Evolutionary conservation across 805 yeast species (phyloP), one percentile per base, ranked within the genome.

Genomic region (Priceomyces haplophilus): DNA sequence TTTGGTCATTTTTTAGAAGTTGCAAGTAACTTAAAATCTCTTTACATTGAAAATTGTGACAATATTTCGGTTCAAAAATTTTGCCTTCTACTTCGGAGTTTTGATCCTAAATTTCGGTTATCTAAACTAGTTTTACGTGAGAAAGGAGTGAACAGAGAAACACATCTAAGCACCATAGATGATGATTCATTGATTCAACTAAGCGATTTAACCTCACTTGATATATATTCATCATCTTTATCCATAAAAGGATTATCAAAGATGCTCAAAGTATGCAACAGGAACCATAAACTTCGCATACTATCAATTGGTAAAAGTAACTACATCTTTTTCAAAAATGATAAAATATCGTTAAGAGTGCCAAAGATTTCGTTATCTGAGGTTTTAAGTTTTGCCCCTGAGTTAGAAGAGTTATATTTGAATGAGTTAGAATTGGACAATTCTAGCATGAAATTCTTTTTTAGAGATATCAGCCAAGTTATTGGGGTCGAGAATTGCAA

Each of bases 171-270:
- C 23, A 68, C 66, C 35, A 54, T 67, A 35, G 36, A 41, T 7
- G 35, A 48, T 0, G 37, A 38, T 3, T 65, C 62, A 34, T 50
- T 67, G 11, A 47, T 43, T 1, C 62, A 59, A 37, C 43, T 69
- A 7, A 37, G 47, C 15, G 33, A 40, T 3, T 45, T 70, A n/a
- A 19, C 41, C 3, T 46, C 48, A 3, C 55, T 69, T n/a, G 76
- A 60, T 35, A 65, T 75, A 37, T 71, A 69, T 35, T 61, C 61
- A 33, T 64, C 69, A 39, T 70, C 71, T 33, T 61, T 72, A 30
- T 66, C 73, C 19, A 67, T 50, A 38, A 69, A 64, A 30, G 71
- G 68, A 34, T 61, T 72, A 41, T 58, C 69, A 36, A 65, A 63
- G 48, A 59, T 73, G 3, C 65, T 72, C 30, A 61, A 58, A 4